Base-by-base conservation (phyloP, 257 asterid genomes). In the Buddleja alternifolia region DNA sequence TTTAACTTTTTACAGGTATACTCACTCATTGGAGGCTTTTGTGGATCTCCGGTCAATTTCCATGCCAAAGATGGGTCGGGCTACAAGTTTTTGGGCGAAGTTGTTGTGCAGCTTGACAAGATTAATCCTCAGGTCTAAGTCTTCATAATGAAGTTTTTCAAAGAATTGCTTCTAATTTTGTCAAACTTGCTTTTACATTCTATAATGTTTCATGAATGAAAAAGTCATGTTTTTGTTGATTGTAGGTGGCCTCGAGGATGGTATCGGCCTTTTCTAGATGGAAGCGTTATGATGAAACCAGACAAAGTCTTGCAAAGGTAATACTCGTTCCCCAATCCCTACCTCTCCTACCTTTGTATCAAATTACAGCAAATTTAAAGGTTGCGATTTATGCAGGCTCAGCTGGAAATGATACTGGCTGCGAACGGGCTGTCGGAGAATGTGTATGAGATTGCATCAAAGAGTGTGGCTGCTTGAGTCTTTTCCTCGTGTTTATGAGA, bases 261-360 rank as follows among this genome's bases (percentile, higher is more conserved):
- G 98, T 93, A 20, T 88, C 97, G 0, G 88, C 90, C 65, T 86
- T 93, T 81, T 93, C 98, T 45, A 88, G 98, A 74, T 93, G 98
- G 97, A 93, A 78, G 70, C 98, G 96, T 16, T 93, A 78, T 46
- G 98, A 93, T 50, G 95, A 90, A 81, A 82, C 89, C 12, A 71
- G 98, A 12, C 96, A 90, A 70, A 73, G 61, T 59, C 95, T 82
- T 60, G 93, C 95, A 39, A 88, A 90, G 97, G 98, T 90, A 74
- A 67, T 41, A 1, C 24, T 23, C 6, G 10, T n/a, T n/a, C n/a
- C n/a, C n/a, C n/a, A n/a, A n/a, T n/a, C n/a, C n/a, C n/a, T n/a
- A n/a, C n/a, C n/a, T n/a, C n/a, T n/a, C n/a, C n/a, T 1, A 29
- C 34, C 34, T 2, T 29, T 5, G 41, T 14, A 37, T 51, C 6